Evolutionary conservation across 2,329 filamentous ascomycete genomes (phyloP).

Genomic region (Microdochium nivale): DNA sequence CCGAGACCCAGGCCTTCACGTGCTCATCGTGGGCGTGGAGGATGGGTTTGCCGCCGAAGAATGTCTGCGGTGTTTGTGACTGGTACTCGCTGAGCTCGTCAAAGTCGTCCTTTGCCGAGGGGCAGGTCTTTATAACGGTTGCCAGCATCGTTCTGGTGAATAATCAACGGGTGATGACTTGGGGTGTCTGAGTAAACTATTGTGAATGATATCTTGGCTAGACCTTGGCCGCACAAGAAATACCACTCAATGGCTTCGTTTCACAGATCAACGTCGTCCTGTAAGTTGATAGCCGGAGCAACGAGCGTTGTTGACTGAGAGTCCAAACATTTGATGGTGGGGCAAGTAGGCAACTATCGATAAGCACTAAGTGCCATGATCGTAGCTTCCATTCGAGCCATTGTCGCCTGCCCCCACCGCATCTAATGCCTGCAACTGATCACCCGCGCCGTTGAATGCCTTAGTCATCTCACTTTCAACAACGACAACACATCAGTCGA

Average conservation of each 20-base stretch:
- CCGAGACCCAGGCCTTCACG: conserved; percentile 49
- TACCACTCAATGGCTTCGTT: background rate
- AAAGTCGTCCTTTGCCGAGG: conserved; percentile 46
- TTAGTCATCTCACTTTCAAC: background rate
- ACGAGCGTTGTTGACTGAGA: background rate
- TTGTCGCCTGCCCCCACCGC: background rate
- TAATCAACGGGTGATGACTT: background rate
- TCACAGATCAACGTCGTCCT: no score
- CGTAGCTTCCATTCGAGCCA: background rate
- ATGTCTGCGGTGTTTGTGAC: conserved; percentile 62
- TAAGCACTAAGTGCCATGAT: conserved; percentile 7
- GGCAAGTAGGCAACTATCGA: conserved; percentile 6
- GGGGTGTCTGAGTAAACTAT: background rate
- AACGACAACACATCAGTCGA: background rate
- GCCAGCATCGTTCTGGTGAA: conserved; percentile 27
- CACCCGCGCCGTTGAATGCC: background rate
- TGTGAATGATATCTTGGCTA: no score
- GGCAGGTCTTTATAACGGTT: conserved; percentile 48
- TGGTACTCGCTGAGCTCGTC: conserved; percentile 60
- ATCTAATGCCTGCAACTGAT: background rate
- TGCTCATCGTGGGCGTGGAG: conserved; percentile 54
- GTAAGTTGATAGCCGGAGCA: no score
- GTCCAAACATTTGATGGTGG: background rate
- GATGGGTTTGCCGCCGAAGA: conserved; percentile 63
- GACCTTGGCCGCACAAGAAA: background rate